Percentiles rank a stretch among this genome's conserved stretches.
Conservation (phyloP, 2,329 filamentous ascomycete species). For the Sclerotinia sclerotiorum region DNA sequence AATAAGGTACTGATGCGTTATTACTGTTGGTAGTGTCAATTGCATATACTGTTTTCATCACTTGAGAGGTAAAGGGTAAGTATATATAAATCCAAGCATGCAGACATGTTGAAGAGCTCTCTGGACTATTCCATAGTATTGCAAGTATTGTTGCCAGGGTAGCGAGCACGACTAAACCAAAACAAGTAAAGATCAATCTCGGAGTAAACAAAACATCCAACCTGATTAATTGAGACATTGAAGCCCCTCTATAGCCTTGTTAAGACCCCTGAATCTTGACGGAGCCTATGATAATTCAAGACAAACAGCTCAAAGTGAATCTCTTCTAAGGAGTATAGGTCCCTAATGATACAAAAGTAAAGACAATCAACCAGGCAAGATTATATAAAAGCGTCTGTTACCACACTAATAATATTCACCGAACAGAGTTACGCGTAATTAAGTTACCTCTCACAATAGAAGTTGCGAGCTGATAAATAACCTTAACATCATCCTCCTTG, state of each 20-base stretch:
- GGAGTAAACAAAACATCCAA: background rate
- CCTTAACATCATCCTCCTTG: background rate
- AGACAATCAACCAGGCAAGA: background rate
- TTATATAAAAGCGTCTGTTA: background rate
- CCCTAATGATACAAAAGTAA: background rate
- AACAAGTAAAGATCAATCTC: background rate
- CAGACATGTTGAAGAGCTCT: no score
- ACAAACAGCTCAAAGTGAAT: background rate
- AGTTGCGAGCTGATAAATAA: background rate
- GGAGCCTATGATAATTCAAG: background rate
- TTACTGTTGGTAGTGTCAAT: no score
- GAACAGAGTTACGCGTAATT: background rate
- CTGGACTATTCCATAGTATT: no score
- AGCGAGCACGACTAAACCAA: no score
- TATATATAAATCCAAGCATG: no score
- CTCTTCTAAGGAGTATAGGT: background rate
- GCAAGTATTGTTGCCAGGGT: no score
- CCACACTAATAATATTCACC: background rate
- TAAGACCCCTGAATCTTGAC: background rate
- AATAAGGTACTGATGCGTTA: no score
- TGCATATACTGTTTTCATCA: no score
- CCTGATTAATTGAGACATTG: background rate
- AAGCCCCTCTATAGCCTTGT: background rate
- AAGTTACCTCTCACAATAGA: background rate
- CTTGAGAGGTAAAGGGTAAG: no score